Base-by-base conservation (phyloP, 805 yeast species). In the Ogataea parapolymorpha region DNA sequence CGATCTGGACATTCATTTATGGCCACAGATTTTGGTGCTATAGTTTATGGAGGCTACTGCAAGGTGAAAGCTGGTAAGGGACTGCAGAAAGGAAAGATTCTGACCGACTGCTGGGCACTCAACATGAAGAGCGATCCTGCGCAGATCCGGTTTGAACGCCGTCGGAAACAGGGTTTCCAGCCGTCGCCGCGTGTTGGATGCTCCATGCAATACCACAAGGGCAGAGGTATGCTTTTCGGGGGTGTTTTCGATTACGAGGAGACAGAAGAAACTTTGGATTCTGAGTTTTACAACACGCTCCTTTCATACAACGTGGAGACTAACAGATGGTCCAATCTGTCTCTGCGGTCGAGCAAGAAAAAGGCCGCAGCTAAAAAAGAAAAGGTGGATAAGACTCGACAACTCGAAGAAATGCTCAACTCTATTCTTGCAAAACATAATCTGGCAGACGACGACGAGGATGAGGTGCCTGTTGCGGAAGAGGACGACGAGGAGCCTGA, bases 151-250 rank as follows among this genome's bases (percentile, higher is more conserved):
- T 90, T 95, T 85, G 98, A 93, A 64, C 74, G 96, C 58, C 77
- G 95, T 50, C 77, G 86, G 46, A 88, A 86, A 52, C 91, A 87
- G 58, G 95, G 95, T 3, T 85, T 82, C 59, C 89, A 82, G 46
- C 97, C 97, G 4, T 78, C 91, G 2, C 85, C 97, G 11, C 75
- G 98, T 54, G 96, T 87, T n/a, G 98, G 99, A 0, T 85, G 95
- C 57, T 82, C 95, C 4, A 77, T 91, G 82, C 89, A 81, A 8
- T 73, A 73, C 50, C 98, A 91, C 63, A 85, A 86, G 54, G 95
- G 95, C 44, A 79, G 97, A 67, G 97, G 97, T 43, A 74, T 91
- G 8, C 55, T 90, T 57, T 93, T 91, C 67, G 98, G 98, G 27
- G 98, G 98, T 54, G 99, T 93, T 11, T 90, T 77, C 55, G 98